A percentile compares a stretch with the other conserved stretches of the same genome.
Evolutionary conservation across 345 rosid genomes (phyloP).

Genomic region (Moricandia arvensis): DNA sequence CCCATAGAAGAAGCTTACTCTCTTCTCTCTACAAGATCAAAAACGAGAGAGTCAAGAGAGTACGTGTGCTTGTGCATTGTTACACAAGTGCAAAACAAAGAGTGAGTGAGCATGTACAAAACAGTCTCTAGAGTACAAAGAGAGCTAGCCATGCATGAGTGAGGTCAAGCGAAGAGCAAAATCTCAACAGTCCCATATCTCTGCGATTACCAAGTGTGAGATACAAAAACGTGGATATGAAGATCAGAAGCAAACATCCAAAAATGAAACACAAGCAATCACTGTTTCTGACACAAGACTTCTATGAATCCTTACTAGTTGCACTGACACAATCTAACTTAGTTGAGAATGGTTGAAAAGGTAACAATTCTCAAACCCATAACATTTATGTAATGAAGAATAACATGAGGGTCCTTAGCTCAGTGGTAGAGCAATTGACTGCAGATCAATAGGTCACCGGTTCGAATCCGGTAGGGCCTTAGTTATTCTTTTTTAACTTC

Average conservation of each 20-base stretch:
- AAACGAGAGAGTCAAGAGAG: too few relatives aligned
- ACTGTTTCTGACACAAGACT: neutral
- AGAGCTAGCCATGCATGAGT: too few relatives aligned
- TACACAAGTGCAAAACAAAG: too few relatives aligned
- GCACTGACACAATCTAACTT: neutral
- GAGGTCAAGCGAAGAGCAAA: too few relatives aligned
- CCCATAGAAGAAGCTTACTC: too few relatives aligned
- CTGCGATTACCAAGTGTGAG: neutral
- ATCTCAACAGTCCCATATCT: too few relatives aligned
- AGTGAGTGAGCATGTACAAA: too few relatives aligned
- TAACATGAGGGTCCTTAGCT: conserved; percentile 59
- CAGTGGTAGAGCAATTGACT: conserved; percentile 91
- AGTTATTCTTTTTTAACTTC: neutral
- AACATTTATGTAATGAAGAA: neutral
- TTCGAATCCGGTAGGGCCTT: conserved; percentile 47
- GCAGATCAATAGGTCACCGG: conserved; percentile 76
- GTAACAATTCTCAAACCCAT: neutral
- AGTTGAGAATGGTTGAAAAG: neutral
- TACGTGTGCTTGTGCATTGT: too few relatives aligned
- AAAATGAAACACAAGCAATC: neutral
- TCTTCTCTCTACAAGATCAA: too few relatives aligned
- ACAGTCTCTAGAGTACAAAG: too few relatives aligned
- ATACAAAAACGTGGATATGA: neutral
- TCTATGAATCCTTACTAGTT: neutral
- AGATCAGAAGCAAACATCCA: neutral